Evolutionary conservation across 345 rosid species (phyloP), one percentile per base, ranked within the genome.

Genomic region (Durio zibethinus): DNA sequence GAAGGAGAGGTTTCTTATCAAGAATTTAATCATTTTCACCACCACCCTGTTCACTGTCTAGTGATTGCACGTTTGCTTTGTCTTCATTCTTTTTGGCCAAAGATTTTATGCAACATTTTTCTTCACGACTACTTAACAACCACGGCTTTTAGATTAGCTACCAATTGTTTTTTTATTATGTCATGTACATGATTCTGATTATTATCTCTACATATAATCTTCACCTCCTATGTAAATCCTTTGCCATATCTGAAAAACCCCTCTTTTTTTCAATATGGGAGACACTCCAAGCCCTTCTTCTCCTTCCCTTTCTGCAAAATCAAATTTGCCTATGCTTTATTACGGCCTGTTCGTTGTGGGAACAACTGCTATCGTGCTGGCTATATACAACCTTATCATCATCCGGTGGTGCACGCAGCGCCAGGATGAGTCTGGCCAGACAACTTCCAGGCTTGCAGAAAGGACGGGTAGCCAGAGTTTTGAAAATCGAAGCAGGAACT

Each of bases 251-350:
- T 33, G 47, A 21, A 56, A 57, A 14, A 7, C 23, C 52, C n/a
- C 10, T 52, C 10, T 9, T 70, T 47, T 6, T 9, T 1, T 16
- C 18, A 52, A 40, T 9, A 83, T 84, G 90, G 74, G 61, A 11
- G 83, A 72, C 43, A 10, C 5, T 63, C 54, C 67, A 48, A 35
- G 54, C 33, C 84, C 80, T 0, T 80, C 82, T 0, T 82, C 81
- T 0, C 33, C 76, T 0, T 20, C 65, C 0, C 76, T 52, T 3
- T 56, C 81, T 0, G 38, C 73, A 4, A 84, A 74, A 43, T 66
- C 83, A 21, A 80, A 77, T 20, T 85, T 74, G 75, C 81, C 87
- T 66, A 87, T 85, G 87, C 76, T 87, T 10, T 90, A 88, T 52
- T 87, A 87, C 20, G 87, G 89, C 70, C 84, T 90, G 0, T 68